Base-by-base conservation (phyloP, 495 filamentous ascomycete species). In the Penicillium turbatum region DNA sequence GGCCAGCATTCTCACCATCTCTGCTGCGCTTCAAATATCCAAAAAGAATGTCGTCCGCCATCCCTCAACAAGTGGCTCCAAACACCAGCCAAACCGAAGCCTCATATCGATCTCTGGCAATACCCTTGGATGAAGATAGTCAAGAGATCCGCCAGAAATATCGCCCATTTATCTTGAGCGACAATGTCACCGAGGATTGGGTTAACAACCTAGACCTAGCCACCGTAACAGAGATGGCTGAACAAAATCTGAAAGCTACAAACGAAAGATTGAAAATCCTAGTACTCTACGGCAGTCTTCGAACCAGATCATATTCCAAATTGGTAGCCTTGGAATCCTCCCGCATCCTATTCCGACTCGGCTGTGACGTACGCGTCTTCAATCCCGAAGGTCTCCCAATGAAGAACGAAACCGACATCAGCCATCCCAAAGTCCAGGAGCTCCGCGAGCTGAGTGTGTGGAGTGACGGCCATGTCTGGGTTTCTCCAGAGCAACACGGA, bases 401-500 rank as follows among this genome's bases (percentile, higher is more conserved):
- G 32, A 85, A 86, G 61, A 84, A 87, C 55, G 82, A 85, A 51
- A 71, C 71, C 19, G 77, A 82, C 8, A 72, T 79, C 45, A 55
- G 49, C 15, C 84, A 88, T 61, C 66, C 74, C 0, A 86, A 86
- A 43, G 86, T 88, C 2, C 81, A 82, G 54, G 85, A 88, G 59
- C 78, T 88, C 16, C 73, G 85, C 12, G 72, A 79, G 5, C 74
- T 88, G 8, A 84, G 79, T 50, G 57, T 53, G 9, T 89, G 85
- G 86, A 86, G 82, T 52, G 85, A 88, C 57, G 86, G 84, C 0
- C 84, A 88, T 64, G 50, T 88, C 12, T 88, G 84, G 86, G 71
- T 83, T 8, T 82, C 80, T 4, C 86, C 84, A 0, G 86, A 89
- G 60, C 85, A 89, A 62, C 86, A 89, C 48, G 86, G 86, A 0